Evolutionary conservation across 352 stramenopile species (phyloP).

Genomic region (Pythium apleroticum): DNA sequence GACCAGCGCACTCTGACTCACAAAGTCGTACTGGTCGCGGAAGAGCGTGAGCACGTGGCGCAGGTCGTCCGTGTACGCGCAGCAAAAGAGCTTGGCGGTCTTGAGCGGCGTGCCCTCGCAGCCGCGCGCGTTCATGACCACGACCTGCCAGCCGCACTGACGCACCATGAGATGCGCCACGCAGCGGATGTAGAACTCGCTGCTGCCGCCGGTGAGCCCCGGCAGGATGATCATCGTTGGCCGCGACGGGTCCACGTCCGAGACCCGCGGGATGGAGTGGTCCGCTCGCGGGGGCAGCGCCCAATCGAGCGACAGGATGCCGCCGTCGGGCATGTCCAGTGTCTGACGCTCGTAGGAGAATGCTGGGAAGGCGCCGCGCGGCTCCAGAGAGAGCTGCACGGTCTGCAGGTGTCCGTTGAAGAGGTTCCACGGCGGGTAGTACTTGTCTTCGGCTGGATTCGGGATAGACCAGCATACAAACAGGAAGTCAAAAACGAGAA

Average conservation of each 20-base stretch:
- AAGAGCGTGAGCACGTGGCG: constrained; percentile 45
- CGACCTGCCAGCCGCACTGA: constrained; percentile 55
- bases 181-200: constrained; percentile 70
- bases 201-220: constrained; percentile 56
- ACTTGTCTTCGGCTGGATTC: constrained; percentile 38
- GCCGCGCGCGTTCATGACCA: constrained; percentile 74
- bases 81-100: constrained; percentile 62
- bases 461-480: constrained; percentile 1
- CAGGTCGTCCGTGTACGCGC: constrained; percentile 68
- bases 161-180: constrained; percentile 36
- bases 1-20: constrained; percentile 35
- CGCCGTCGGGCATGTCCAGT: constrained; percentile 61
- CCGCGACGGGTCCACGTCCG: constrained; percentile 31
- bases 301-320: constrained; percentile 76
- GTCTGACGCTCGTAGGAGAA: constrained; percentile 59
- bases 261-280: constrained; percentile 21
- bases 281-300: constrained; percentile 35
- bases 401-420: constrained; percentile 70
- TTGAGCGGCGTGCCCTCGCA: constrained; percentile 60
- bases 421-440: constrained; percentile 59
- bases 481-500: neutral
- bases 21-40: constrained; percentile 41
- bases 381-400: constrained; percentile 42
- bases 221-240: constrained; percentile 57
- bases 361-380: constrained; percentile 30